Evolutionary conservation across 2,329 filamentous ascomycete genomes (phyloP), one percentile per base, ranked within the genome.

Genomic region (Aspergillus fumigatiaffinis): DNA sequence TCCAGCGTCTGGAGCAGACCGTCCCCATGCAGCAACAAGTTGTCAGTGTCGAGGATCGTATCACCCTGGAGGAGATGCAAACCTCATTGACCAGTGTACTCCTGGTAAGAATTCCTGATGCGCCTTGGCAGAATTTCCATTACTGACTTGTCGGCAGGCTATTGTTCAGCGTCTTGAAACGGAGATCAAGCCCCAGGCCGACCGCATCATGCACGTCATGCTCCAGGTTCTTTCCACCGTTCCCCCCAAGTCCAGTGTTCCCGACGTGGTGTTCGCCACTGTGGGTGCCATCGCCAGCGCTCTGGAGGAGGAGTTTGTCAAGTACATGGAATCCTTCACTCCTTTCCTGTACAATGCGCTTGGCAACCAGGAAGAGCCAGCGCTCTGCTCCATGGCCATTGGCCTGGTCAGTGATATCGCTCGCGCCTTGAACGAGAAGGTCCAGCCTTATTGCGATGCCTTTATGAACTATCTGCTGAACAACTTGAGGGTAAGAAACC

Each of bases 391-490:
- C 49, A 95, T 97, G 87, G 93, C 94, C 68, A 97, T 99, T 74
- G 94, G 94, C 67, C 84, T 99, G 56, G 93, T 97, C 66, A 96
- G 93, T 74, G 94, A 99, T 72, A 94, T 99, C 68, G 93, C 92
- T 53, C 88, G 94, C 67, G 94, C 93, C 17, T 82, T 97, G 72
- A 91, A 92, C 72, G 88, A 92, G 72, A 90, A 89, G 74, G 90
- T 93, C 70, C 91, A 96, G 77, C 94, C 93, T 56, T 97, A 89
- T 81, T 99, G 94, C 77, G 94, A 99, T 70, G 85, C 87, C 64
- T 97, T 97, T 76, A 99, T 99, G 94, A 99, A 99, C 82, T 90
- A 94, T 73, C 82, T 99, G 57, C 84, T 99, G 61, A 92, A 91
- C 80, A 95, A 96, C 77, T 80, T 99, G 46, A 86, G 90, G 75